phyloP scores from a whole-genome alignment of 305 asterid species.

The Solanum hybrid region DNA sequence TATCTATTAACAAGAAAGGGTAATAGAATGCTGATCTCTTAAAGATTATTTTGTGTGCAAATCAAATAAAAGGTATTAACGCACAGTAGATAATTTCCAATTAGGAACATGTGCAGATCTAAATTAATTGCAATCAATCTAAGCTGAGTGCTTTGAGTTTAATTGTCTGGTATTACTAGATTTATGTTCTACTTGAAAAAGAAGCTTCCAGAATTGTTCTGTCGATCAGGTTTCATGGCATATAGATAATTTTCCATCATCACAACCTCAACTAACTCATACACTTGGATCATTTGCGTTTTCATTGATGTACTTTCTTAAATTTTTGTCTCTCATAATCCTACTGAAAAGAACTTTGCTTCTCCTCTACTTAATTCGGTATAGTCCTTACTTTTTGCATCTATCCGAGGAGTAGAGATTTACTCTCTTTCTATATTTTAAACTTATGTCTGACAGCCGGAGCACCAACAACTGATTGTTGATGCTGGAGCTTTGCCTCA shows the following conservation, averaged over 20 bases:
- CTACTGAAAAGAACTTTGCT: neutral
- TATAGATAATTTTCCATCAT: neutral
- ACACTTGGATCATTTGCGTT: neutral
- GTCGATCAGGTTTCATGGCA: neutral
- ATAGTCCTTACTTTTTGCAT: neutral
- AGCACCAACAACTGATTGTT: conserved; percentile 93
- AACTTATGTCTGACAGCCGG: conserved; percentile 54
- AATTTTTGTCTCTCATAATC: neutral
- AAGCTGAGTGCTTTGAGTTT: neutral
- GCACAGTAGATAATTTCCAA: neutral
- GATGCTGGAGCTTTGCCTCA: conserved; percentile 94
- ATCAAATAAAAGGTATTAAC: neutral
- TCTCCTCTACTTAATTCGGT: neutral
- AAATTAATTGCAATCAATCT: neutral
- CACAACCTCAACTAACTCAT: neutral
- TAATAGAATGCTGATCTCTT: neutral
- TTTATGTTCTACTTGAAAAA: neutral
- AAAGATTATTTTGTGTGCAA: neutral
- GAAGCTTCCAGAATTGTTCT: neutral
- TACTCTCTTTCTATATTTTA: neutral
- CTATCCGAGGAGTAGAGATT: neutral
- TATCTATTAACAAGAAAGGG: neutral
- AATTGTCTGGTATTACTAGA: neutral
- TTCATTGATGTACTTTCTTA: neutral
- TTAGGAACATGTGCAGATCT: neutral